phyloP scores from a whole-genome alignment of 2,329 filamentous ascomycete genomes.

The Fusarium clavum region DNA sequence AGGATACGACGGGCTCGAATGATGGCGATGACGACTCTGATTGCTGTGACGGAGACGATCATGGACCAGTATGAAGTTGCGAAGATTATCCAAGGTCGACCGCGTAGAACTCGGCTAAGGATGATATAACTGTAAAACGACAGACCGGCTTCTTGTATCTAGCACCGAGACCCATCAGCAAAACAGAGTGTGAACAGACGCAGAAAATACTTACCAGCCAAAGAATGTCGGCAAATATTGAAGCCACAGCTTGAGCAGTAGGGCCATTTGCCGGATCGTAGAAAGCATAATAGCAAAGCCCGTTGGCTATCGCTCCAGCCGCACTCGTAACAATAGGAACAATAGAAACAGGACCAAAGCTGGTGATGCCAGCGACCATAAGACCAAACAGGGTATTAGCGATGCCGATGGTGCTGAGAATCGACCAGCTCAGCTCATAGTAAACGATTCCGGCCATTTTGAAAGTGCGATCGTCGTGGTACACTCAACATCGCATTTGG shows the following conservation, averaged over 20 bases:
- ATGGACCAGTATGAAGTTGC: slow-evolving; percentile 68
- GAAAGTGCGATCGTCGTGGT: slow-evolving; percentile 5
- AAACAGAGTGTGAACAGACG: rapidly evolving
- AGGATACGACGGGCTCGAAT: slow-evolving; percentile 49
- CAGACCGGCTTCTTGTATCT: slow-evolving; percentile 59
- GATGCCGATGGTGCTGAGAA: slow-evolving; percentile 59
- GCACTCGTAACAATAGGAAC: slow-evolving; percentile 56
- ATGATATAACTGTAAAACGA: slow-evolving; percentile 65
- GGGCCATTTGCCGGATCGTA: slow-evolving; percentile 46
- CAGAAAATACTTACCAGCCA: slow-evolving; percentile 52
- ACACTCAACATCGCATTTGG: slow-evolving; percentile 6
- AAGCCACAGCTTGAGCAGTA: slow-evolving; percentile 50
- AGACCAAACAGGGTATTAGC: slow-evolving; percentile 54
- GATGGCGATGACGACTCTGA: slow-evolving; percentile 57
- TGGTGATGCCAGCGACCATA: slow-evolving; percentile 55
- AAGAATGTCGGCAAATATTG: slow-evolving; percentile 53
- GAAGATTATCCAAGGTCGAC: slow-evolving; percentile 57
- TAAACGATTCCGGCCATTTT: slow-evolving; percentile 45
- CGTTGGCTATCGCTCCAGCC: slow-evolving; percentile 56
- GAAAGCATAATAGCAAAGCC: slow-evolving; percentile 57
- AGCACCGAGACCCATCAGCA: neutral
- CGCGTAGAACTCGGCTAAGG: slow-evolving; percentile 62
- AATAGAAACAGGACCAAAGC: slow-evolving; percentile 52
- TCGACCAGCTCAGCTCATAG: slow-evolving; percentile 59
- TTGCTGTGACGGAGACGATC: slow-evolving; percentile 61